Evolutionary conservation across 1,284 basidiomycete species (phyloP).

Genomic region (Trametes pubescens): DNA sequence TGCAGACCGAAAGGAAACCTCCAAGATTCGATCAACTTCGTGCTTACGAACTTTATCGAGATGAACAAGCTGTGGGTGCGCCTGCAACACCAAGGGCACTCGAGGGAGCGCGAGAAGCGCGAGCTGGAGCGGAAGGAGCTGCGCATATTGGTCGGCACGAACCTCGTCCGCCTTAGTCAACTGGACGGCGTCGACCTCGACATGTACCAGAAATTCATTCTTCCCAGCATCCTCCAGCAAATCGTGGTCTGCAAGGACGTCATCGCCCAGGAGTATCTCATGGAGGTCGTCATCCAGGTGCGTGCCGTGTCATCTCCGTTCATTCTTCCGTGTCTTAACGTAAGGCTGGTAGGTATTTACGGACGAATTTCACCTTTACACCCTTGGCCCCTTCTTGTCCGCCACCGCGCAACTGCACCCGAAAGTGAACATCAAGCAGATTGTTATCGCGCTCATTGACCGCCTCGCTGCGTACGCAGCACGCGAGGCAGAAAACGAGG

Average conservation of each 20-base stretch:
- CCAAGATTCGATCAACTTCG: slow-evolving; percentile 92
- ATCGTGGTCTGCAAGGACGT: slow-evolving; percentile 97
- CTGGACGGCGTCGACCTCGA: slow-evolving; percentile 93
- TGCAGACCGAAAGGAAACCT: slow-evolving; percentile 84
- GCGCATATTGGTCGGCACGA: slow-evolving; percentile 94
- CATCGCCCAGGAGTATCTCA: slow-evolving; percentile 96
- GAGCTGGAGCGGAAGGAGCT: slow-evolving; percentile 94
- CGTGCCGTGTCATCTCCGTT: neutral
- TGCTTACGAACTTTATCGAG: slow-evolving; percentile 96
- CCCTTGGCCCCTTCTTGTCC: slow-evolving; percentile 90
- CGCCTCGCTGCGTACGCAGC: slow-evolving; percentile 94
- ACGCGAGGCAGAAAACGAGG: slow-evolving; percentile 91
- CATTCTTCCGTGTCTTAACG: neutral
- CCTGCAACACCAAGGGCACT: slow-evolving; percentile 95
- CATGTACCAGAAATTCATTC: slow-evolving; percentile 85
- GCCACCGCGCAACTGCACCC: slow-evolving; percentile 94
- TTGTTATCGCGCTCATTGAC: slow-evolving; percentile 96
- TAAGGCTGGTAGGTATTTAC: slow-evolving; percentile 79
- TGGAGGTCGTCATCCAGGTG: slow-evolving; percentile 98
- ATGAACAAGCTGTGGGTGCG: slow-evolving; percentile 99
- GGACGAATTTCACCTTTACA: slow-evolving; percentile 95
- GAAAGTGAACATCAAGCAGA: slow-evolving; percentile 96
- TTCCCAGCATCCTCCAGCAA: slow-evolving; percentile 92
- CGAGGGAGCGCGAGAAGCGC: slow-evolving; percentile 93
- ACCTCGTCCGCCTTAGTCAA: slow-evolving; percentile 92